Evolutionary conservation across 192 early-diverging fungal genomes (phyloP).

Genomic region (Anaeromyces robustus): DNA sequence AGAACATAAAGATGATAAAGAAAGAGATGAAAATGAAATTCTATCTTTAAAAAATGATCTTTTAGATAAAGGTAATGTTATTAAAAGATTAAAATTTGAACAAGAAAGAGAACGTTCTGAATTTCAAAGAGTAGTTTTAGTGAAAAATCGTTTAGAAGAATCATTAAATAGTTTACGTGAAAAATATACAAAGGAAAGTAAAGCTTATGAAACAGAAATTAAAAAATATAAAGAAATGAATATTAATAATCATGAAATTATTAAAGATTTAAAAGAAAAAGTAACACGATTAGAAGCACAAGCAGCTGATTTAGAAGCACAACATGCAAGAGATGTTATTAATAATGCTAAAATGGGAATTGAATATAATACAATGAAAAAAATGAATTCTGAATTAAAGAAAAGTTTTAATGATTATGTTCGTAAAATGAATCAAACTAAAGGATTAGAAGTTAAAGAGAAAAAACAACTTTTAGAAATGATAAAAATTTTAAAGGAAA

Average conservation of each 20-base stretch:
- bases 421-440: not conserved
- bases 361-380: not conserved
- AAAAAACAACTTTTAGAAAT: not conserved
- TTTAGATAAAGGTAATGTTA: not conserved
- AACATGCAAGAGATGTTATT: not conserved
- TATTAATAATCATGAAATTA: not conserved
- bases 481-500: not conserved
- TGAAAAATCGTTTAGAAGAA: not conserved
- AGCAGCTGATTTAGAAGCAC: not conserved
- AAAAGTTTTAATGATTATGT: not conserved
- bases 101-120: not conserved
- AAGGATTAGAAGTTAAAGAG: not conserved
- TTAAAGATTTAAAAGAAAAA: not conserved
- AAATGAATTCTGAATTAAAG: not conserved
- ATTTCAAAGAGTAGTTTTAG: not conserved
- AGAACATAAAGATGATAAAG: not conserved
- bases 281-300: not conserved
- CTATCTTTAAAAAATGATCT: not conserved
- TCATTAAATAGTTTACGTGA: not conserved
- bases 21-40: not conserved
- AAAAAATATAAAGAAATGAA: not conserved
- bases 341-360: not conserved
- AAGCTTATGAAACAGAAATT: not conserved
- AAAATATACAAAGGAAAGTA: not conserved
- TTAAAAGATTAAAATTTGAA: not conserved